phyloP scores from a whole-genome alignment of 352 stramenopile species.

The Pythium pyrilobum region DNA sequence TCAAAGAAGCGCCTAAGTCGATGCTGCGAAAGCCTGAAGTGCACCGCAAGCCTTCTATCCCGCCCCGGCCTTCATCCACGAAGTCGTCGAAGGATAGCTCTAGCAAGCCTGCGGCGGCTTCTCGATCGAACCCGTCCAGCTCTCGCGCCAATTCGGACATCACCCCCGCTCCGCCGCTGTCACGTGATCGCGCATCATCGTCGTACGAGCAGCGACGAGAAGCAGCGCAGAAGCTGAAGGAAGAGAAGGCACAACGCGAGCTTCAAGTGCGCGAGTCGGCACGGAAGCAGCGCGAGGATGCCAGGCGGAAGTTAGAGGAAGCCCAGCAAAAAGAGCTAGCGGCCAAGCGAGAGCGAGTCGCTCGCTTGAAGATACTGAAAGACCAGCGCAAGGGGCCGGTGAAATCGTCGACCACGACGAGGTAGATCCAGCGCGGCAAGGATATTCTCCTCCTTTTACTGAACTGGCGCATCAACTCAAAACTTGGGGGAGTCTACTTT shows the following conservation, averaged over 20 bases:
- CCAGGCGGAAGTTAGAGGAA: slow-evolving; percentile 56
- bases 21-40: slow-evolving; percentile 15
- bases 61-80: slow-evolving; percentile 2
- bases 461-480: not conserved
- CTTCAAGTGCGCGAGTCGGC: slow-evolving; percentile 52
- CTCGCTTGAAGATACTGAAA: slow-evolving; percentile 50
- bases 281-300: slow-evolving; percentile 60
- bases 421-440: not conserved
- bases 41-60: slow-evolving; percentile 6
- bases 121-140: not conserved
- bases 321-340: slow-evolving; percentile 62
- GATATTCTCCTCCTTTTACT: not conserved
- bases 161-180: not conserved
- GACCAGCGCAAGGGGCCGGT: slow-evolving; percentile 13
- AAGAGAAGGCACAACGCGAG: slow-evolving; percentile 65
- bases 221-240: slow-evolving; percentile 56
- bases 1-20: slow-evolving; percentile 5
- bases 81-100: not conserved
- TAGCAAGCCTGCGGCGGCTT: not conserved
- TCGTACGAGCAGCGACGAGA: slow-evolving; percentile 57
- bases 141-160: slow-evolving; percentile 5
- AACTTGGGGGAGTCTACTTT: too few relatives aligned
- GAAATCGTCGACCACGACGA: not conserved
- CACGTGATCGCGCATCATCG: slow-evolving; percentile 16
- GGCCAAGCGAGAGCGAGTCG: slow-evolving; percentile 60